Evolutionary conservation across 148 eudicot species (phyloP).

Genomic region (Camellia japonica): DNA sequence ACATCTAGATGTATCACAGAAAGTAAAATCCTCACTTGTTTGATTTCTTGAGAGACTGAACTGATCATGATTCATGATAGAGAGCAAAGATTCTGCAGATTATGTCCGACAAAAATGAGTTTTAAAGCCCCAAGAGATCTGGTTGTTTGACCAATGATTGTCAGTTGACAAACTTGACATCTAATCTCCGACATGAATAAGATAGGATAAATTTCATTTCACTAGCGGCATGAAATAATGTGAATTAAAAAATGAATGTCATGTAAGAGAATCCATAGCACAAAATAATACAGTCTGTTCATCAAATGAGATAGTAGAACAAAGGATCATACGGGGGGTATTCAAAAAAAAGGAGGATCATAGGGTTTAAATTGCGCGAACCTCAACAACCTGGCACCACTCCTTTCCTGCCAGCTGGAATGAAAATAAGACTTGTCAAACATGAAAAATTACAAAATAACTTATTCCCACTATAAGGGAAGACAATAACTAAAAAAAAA

Average conservation of each 20-base stretch:
- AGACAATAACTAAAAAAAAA: background rate
- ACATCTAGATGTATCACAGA: constrained; percentile 18
- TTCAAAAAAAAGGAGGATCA: background rate
- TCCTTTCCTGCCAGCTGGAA: constrained; percentile 57
- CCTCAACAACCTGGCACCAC: constrained; percentile 71
- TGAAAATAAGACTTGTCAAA: constrained; percentile 15
- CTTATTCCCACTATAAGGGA: background rate
- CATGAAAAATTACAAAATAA: background rate
- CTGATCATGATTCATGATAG: constrained; percentile 23
- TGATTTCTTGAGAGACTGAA: constrained; percentile 24
- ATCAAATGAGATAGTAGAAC: background rate
- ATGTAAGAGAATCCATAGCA: background rate
- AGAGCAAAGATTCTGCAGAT: constrained; percentile 24
- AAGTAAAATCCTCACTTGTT: constrained; percentile 12
- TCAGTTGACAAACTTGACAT: background rate
- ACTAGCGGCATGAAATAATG: constrained; percentile 2
- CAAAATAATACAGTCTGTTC: background rate
- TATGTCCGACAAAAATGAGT: constrained; percentile 18
- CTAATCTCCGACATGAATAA: constrained; percentile 2
- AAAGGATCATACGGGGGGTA: too few species aligned
- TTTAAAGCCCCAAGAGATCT: constrained; percentile 4
- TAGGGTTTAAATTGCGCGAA: constrained; percentile 22
- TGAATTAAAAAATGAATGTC: constrained; percentile 2
- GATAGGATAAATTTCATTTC: constrained; percentile 6
- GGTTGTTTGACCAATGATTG: background rate